Percentiles rank a stretch among this genome's conserved stretches.
These are phyloP conservation scores for Vitis rotundifolia DNA, from an alignment of 164 flowering plant species.

Conservation along the genomic window DNA sequence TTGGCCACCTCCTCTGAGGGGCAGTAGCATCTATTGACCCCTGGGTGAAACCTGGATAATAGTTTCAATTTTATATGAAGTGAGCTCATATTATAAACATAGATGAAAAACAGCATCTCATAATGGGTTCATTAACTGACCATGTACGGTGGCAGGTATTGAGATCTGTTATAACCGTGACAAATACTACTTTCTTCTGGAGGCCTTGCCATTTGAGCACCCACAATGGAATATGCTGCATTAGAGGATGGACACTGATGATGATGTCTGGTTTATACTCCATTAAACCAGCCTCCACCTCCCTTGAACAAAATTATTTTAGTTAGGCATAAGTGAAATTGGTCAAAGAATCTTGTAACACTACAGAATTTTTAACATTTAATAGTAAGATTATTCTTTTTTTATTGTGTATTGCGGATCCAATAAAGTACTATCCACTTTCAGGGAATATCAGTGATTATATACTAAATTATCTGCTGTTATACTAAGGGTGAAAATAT, in stretches of 20 bases:
- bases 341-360: not conserved
- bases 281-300: constrained; percentile 97
- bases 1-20: constrained; percentile 91
- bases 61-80: not conserved
- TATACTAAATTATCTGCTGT: too few species aligned
- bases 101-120: not conserved
- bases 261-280: constrained; percentile 97
- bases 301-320: constrained; percentile 36
- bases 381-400: too few species aligned
- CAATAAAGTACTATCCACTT: too few species aligned
- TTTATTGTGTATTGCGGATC: too few species aligned
- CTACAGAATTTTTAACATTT: not conserved
- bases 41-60: constrained; percentile 76
- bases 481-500: not conserved
- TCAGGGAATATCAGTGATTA: too few species aligned
- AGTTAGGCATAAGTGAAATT: not conserved
- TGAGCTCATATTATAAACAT: not conserved
- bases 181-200: constrained; percentile 85
- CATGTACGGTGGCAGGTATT: constrained; percentile 93
- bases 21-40: constrained; percentile 90
- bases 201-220: constrained; percentile 96
- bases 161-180: constrained; percentile 93
- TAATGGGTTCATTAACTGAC: constrained; percentile 33
- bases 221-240: constrained; percentile 96
- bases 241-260: constrained; percentile 94